These are phyloP conservation scores for Nicotiana rustica DNA, from an alignment of 305 asterid species.

Conservation along the genomic window DNA sequence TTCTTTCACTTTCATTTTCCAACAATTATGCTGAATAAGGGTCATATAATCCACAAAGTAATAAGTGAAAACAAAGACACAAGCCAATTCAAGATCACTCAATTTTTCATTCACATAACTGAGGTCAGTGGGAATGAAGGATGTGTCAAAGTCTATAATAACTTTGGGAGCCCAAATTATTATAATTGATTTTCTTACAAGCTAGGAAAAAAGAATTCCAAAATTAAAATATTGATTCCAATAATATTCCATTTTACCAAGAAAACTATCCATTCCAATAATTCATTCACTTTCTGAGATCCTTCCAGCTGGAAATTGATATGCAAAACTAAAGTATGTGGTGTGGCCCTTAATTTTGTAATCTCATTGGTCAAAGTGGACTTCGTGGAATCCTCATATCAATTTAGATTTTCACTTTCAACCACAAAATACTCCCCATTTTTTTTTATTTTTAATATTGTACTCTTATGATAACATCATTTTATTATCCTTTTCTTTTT, in stretches of 20 bases:
- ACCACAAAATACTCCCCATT: slow-evolving; percentile 40
- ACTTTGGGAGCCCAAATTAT: slow-evolving; percentile 32
- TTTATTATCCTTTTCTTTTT: slow-evolving; percentile 12
- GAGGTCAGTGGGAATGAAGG: slow-evolving; percentile 36
- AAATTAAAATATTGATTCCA: slow-evolving; percentile 10
- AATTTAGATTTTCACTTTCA: slow-evolving; percentile 38
- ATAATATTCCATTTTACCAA: slow-evolving; percentile 20
- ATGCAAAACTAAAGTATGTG: background rate
- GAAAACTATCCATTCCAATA: slow-evolving; percentile 57
- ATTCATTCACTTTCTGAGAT: slow-evolving; percentile 57
- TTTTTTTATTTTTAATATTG: background rate
- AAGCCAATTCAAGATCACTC: slow-evolving; percentile 13
- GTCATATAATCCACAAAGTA: slow-evolving; percentile 4
- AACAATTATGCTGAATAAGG: slow-evolving; percentile 28
- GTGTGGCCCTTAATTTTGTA: slow-evolving; percentile 22
- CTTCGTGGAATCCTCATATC: slow-evolving; percentile 39
- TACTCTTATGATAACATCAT: slow-evolving; percentile 13
- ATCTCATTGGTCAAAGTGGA: slow-evolving; percentile 39
- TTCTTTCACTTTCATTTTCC: slow-evolving; percentile 19
- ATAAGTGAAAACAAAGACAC: slow-evolving; percentile 19
- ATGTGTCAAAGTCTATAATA: slow-evolving; percentile 44
- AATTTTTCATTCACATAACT: slow-evolving; percentile 26
- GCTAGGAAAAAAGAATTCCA: background rate
- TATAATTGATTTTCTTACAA: slow-evolving; percentile 1
- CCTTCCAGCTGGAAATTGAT: slow-evolving; percentile 60